Base-by-base conservation (phyloP, 202 grass and related monocot genomes). In the Schoenoplectus tabernaemontani region DNA sequence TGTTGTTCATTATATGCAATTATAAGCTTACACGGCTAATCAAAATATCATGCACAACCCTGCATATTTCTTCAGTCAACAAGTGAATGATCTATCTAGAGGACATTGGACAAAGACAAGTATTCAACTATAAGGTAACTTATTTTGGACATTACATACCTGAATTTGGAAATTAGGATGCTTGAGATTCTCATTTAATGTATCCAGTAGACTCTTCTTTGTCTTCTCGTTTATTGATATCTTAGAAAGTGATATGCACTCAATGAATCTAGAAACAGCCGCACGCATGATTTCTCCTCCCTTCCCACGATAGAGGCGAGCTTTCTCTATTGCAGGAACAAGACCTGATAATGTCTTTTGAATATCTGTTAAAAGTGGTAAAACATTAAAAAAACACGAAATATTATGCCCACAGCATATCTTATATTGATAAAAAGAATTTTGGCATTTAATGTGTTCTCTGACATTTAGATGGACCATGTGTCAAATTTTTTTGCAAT, bases 91-190 rank as follows among this genome's bases (percentile, higher is more conserved):
- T 73, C 12, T 48, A 48, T 51, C 22, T 73, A 4, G 62, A 60
- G 37, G 32, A 59, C 16, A 58, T 77, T 11, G 44, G 9, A 22
- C 4, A 34, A 77, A 77, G 51, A 77, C 5, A 11, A 56, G 48
- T 34, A 78, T 42, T 23, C 36, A 78, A 78, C 5, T 11, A 61
- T 32, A 7, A 82, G 22, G 4, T 43, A 73, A 59, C 46, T 43
- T 53, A 51, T 19, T 7, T 13, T 74, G 13, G 24, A 47, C 16
- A 17, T 34, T 82, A 38, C 17, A 71, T 84, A 88, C 94, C 89
- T 97, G 94, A 91, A 97, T 97, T 89, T 92, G 94, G 72, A 85
- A 79, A 92, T 91, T 97, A 70, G 94, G 94, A 77, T 97, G 94
- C 79, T 82, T 90, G 57, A 97, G 64, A 88, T 97, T 97, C 60